A percentile compares a stretch with the other conserved stretches of the same genome.
phyloP scores from a whole-genome alignment of 192 early-diverging fungal genomes.

The Gaertneriomyces semiglobifer region DNA sequence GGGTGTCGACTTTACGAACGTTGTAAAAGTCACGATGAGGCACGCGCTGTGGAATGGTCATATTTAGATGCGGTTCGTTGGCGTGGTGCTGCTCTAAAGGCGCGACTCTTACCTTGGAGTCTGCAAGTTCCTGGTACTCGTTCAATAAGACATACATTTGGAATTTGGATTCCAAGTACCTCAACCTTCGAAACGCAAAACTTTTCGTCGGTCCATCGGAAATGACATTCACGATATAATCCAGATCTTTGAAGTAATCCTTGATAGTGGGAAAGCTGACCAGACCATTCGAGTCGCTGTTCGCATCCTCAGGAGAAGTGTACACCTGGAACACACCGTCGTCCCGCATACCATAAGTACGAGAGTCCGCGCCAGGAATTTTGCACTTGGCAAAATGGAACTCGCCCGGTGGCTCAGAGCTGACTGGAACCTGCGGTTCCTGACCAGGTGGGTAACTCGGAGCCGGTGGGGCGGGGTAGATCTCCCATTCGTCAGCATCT shows the following conservation, averaged over 20 bases:
- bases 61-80: background rate
- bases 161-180: slow-evolving; percentile 91
- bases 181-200: slow-evolving; percentile 83
- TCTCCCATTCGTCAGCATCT: slow-evolving; percentile 70
- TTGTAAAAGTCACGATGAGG: slow-evolving; percentile 97
- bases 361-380: slow-evolving; percentile 36
- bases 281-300: background rate
- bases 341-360: slow-evolving; percentile 37
- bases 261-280: slow-evolving; percentile 63
- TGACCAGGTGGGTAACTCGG: slow-evolving; percentile 55
- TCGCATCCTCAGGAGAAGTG: slow-evolving; percentile 26
- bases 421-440: slow-evolving; percentile 7
- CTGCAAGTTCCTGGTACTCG: slow-evolving; percentile 91
- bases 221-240: slow-evolving; percentile 71
- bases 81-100: background rate
- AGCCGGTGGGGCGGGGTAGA: slow-evolving; percentile 81
- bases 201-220: slow-evolving; percentile 89
- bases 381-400: slow-evolving; percentile 43
- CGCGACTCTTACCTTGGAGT: slow-evolving; percentile 66
- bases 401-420: slow-evolving; percentile 12
- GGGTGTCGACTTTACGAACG: slow-evolving; percentile 95
- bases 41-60: slow-evolving; percentile 50
- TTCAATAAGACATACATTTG: slow-evolving; percentile 87
- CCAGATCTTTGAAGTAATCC: slow-evolving; percentile 84
- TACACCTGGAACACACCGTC: slow-evolving; percentile 66